Base-by-base conservation (phyloP, 2,329 filamentous ascomycete species). In the Fusarium nisikadoi region DNA sequence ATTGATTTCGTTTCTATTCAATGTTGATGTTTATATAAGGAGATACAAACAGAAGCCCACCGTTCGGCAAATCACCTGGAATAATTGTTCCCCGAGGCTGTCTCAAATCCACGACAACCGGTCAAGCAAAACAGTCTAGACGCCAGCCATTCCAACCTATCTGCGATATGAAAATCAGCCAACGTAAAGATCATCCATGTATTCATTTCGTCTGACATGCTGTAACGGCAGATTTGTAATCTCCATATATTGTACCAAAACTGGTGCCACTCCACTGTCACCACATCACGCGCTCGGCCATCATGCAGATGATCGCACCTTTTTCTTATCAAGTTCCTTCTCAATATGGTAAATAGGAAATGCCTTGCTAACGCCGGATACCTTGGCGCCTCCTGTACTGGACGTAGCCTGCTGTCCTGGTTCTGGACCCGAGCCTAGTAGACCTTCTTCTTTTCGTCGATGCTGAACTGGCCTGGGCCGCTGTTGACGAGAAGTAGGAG, bases 391-490 rank as follows among this genome's bases (percentile, higher is more conserved):
- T 58, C 56, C 45, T 50, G 46, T 56, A 23, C 38, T 52, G 70
- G 66, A 58, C 46, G 62, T 46, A 59, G 58, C 50, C 42, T 41
- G 33, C 54, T 53, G 52, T 50, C 59, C 46, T 57, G 39, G 52
- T 41, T 41, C 23, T 56, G 50, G 31, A 29, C 25, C 29, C 43
- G n/a, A 60, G 49, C 62, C 75, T 88, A 99, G 86, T 99, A 99
- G 76, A 99, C 96, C 90, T 99, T 99, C 91, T 99, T 99, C 93
- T 99, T 99, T 90, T 99, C 96, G 84, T 99, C 96, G 83, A 98
- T 95, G 82, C 93, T 97, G 88, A 98, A 93, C 83, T 97, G 95
- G 72, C 96, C 96, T 14, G 96, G 96, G 70, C 96, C 96, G 90
- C 96, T 98, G 90, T 99, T 99, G 85, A 98, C 95, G 75, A 99